A percentile compares a stretch with the other conserved stretches of the same genome.
phyloP scores from a whole-genome alignment of 1,284 basidiomycete species.

The Heterobasidion occidentale region DNA sequence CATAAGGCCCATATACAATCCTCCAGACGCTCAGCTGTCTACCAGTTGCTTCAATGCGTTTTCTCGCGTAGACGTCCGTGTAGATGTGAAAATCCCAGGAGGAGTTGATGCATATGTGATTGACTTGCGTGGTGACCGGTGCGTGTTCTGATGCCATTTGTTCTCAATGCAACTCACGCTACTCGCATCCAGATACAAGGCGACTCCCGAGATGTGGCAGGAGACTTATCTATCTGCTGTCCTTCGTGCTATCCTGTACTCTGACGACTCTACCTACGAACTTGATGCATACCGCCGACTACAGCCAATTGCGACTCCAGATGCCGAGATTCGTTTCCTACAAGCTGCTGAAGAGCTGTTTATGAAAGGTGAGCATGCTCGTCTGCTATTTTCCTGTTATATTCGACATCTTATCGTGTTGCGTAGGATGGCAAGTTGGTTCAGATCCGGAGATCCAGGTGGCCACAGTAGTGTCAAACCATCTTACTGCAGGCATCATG shows the following conservation, averaged over 20 bases:
- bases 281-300: constrained; percentile 93
- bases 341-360: constrained; percentile 90
- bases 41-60: constrained; percentile 95
- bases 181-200: constrained; percentile 63
- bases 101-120: constrained; percentile 94
- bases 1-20: constrained; percentile 7
- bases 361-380: constrained; percentile 59
- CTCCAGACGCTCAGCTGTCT: not conserved
- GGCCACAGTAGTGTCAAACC: constrained; percentile 95
- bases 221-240: constrained; percentile 95
- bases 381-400: not conserved
- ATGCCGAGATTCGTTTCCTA: constrained; percentile 87
- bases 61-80: constrained; percentile 91
- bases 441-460: constrained; percentile 99
- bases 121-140: constrained; percentile 92
- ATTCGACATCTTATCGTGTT: not conserved
- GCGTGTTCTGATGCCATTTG: constrained; percentile 18
- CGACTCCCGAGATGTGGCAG: constrained; percentile 91
- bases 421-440: constrained; percentile 90
- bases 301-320: constrained; percentile 87
- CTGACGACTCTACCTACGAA: constrained; percentile 89
- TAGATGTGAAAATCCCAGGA: constrained; percentile 98
- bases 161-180: not conserved
- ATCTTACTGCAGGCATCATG: constrained; percentile 89
- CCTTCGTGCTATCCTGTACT: constrained; percentile 88